Evolutionary conservation across 2,329 filamentous ascomycete genomes (phyloP).

Genomic region (Aspergillus neoniger): DNA sequence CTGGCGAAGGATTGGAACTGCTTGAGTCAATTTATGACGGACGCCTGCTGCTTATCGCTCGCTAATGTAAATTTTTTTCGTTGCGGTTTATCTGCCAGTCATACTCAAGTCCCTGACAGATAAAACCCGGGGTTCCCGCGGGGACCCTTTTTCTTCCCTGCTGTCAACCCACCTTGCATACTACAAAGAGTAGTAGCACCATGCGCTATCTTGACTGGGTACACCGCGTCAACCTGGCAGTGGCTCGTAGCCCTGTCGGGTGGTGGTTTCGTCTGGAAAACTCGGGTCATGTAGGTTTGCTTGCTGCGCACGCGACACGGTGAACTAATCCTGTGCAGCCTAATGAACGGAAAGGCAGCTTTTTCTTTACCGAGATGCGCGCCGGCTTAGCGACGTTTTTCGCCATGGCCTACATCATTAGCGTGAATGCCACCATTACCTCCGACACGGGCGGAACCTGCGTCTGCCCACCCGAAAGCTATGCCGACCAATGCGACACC

Average conservation of each 20-base stretch:
- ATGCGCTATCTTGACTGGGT: constrained; percentile 24
- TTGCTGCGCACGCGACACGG: neutral
- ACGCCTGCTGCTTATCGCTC: too few species aligned
- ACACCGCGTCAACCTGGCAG: constrained; percentile 36
- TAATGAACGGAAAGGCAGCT: constrained; percentile 70
- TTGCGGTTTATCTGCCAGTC: neutral
- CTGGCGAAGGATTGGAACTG: neutral
- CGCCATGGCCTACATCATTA: constrained; percentile 80
- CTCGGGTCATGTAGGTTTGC: constrained; percentile 71
- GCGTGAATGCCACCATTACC: constrained; percentile 68
- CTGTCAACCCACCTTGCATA: neutral
- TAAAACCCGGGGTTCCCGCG: constrained; percentile 5
- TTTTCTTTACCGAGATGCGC: constrained; percentile 81
- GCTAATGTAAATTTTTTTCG: neutral
- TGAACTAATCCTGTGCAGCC: constrained; percentile 48
- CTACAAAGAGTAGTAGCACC: neutral
- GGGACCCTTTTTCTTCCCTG: neutral
- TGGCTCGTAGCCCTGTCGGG: constrained; percentile 68
- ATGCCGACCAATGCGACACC: constrained; percentile 49
- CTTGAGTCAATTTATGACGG: neutral
- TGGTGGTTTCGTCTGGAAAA: constrained; percentile 78
- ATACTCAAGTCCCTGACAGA: neutral
- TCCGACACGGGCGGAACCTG: constrained; percentile 74
- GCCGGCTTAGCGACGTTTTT: constrained; percentile 79
- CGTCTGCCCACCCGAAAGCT: constrained; percentile 61